Evolutionary conservation across 352 stramenopile genomes (phyloP), one percentile per base, ranked within the genome.

Genomic region (Globisporangium paroecandrum): DNA sequence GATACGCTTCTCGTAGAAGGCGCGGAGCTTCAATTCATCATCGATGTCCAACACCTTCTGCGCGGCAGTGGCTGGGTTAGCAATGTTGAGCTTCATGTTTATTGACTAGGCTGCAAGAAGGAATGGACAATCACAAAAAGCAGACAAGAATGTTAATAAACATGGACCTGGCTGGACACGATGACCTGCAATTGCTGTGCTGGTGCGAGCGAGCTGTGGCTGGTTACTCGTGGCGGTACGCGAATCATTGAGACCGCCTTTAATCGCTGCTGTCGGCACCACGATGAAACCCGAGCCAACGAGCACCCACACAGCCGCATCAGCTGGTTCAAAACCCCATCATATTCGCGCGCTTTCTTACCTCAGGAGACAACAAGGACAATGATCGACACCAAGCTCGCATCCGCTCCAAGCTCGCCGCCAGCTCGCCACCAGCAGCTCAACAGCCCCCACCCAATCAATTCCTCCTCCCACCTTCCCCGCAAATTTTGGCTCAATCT

Each of bases 41-140:
- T 99, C 98, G 82, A 99, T 98, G 78, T 99, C 97, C 81, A 99
- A 96, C 77, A 99, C 89, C 85, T 99, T 99, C 91, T 99, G 97
- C 76, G 94, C 86, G 64, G 97, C 98, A 64, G 98, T 99, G 69
- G 88, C 78, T 68, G 98, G 98, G 89, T 98, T 99, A 64, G 98
- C 97, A 89, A 99, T 99, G 91, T 99, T 99, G 83, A 99, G 97
- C 98, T 99, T 97, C 89, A 98, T 97, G 68, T 73, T 93, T 64
- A 62, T 68, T 66, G 61, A 81, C 73, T 84, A 79, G 78, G 76
- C 49, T 79, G 61, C 13, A 36, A 10, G 20, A 12, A 49, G 18
- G 22, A 65, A 53, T 46, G 25, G 15, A 41, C 62, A 32, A 58
- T 12, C n/a, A 65, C 20, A 36, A 29, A 57, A 9, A 49, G 34